A percentile compares a stretch with the other conserved stretches of the same genome.
These are phyloP conservation scores for Eragrostis curvula DNA, from an alignment of 176 grass and related monocot species.

Conservation along the genomic window DNA sequence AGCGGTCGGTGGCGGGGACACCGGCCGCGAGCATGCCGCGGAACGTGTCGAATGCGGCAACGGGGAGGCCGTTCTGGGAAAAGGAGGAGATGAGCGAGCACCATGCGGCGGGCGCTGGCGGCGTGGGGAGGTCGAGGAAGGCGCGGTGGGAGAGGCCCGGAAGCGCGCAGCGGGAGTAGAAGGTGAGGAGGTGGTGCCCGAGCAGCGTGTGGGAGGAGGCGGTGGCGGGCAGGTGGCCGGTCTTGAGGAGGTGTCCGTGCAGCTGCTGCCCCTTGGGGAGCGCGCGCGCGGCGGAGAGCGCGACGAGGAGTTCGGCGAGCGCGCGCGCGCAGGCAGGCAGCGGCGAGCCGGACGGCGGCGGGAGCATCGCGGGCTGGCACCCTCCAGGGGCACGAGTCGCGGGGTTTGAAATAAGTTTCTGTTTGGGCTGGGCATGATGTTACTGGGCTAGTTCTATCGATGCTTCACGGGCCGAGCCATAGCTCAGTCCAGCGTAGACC, in stretches of 20 bases:
- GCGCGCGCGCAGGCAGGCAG: constrained; percentile 36
- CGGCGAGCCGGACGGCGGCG: neutral
- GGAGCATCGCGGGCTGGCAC: constrained; percentile 11
- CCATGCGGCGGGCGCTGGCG: constrained; percentile 66
- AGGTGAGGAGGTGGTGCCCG: constrained; percentile 85
- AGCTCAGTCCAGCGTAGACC: neutral
- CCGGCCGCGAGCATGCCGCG: constrained; percentile 63
- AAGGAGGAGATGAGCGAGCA: constrained; percentile 76
- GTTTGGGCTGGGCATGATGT: neutral
- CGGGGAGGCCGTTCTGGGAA: constrained; percentile 65
- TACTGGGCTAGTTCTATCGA: neutral
- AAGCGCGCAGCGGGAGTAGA: constrained; percentile 77
- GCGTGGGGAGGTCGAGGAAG: constrained; percentile 71
- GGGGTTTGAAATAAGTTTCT: neutral
- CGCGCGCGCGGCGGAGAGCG: constrained; percentile 63
- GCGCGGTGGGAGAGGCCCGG: constrained; percentile 65
- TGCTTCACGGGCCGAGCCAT: neutral
- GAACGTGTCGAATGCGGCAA: constrained; percentile 60
- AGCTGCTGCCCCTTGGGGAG: constrained; percentile 83
- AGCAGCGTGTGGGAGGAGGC: constrained; percentile 57
- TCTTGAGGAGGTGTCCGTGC: constrained; percentile 77
- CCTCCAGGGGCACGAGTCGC: neutral
- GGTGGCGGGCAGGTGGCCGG: constrained; percentile 63
- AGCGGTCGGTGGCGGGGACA: constrained; percentile 66
- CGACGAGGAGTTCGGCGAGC: constrained; percentile 60